Evolutionary conservation across 371 early-diverging fungal genomes (phyloP), one percentile per base, ranked within the genome.

Genomic region (Circinella minor): DNA sequence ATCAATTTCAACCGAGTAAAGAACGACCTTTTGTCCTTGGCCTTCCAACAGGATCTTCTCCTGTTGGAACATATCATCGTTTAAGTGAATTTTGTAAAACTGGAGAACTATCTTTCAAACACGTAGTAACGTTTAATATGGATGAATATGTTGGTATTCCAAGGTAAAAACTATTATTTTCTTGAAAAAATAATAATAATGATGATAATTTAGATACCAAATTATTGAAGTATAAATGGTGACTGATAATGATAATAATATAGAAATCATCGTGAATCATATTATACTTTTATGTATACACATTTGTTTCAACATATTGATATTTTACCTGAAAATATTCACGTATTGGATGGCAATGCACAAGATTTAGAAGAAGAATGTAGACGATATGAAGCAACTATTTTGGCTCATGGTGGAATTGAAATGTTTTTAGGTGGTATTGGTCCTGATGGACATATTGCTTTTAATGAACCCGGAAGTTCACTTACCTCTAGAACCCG

Each of bases 391-490:
- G 95, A 95, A 74, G 91, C 90, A 59, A 88, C 89, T 75, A 95
- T 95, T 55, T 82, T 84, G 10, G 81, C 83, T 4, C 86, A 88
- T 36, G 95, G 95, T 60, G 95, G 95, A 17, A 93, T 95, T 59
- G 95, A 94, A 78, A 83, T 93, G 51, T 94, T 93, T 76, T 74
- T 93, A 61, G 90, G 93, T 48, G 94, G 90, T 18, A 93, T 94
- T 64, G 95, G 95, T 8, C 95, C 95, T 4, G 95, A 95, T 74
- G 95, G 95, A 38, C 95, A 95, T 74, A 94, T 95, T 75, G 95
- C 95, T 8, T 95, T 95, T 72, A 95, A 95, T 71, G 95, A 95
- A 72, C 95, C 95, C 9, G 95, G 95, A 17, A 93, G 93, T n/a
- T 93, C 93, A 14, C 83, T 95, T 46, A 90, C 89, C 61, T 93